A percentile compares a stretch with the other conserved stretches of the same genome.
Evolutionary conservation across 1,284 basidiomycete species (phyloP).

Genomic region (Sutorius eximius): DNA sequence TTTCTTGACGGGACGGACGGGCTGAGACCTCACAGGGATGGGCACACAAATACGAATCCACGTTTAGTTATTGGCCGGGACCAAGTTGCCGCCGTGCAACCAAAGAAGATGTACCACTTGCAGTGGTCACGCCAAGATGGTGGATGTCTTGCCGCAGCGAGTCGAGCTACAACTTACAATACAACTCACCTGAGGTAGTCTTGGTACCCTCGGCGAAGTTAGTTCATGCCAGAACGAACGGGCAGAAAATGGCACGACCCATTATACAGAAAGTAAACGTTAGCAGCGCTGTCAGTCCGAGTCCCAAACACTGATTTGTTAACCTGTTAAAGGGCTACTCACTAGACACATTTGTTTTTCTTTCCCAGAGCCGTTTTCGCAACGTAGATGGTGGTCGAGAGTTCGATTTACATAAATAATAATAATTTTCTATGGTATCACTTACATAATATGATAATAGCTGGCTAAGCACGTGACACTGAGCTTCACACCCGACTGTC

Average conservation of each 20-base stretch:
- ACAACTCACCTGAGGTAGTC: not conserved
- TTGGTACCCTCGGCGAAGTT: not conserved
- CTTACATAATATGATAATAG: conserved; percentile 6
- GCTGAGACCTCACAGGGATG: not conserved
- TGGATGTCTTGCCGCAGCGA: not conserved
- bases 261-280: not conserved
- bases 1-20: not conserved
- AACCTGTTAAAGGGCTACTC: not conserved
- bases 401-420: not conserved
- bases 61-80: not conserved
- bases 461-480: conserved; percentile 11
- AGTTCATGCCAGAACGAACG: not conserved
- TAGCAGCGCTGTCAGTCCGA: not conserved
- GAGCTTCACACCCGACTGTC: not conserved
- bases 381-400: not conserved
- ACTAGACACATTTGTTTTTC: not conserved
- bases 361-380: not conserved
- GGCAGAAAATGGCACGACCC: not conserved
- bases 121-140: not conserved
- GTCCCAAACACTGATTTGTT: no score
- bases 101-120: not conserved
- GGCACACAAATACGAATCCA: not conserved
- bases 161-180: not conserved
- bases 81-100: not conserved
- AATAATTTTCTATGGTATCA: not conserved